Conservation (phyloP, 495 filamentous ascomycete genomes). For the Podospora appendiculata region DNA sequence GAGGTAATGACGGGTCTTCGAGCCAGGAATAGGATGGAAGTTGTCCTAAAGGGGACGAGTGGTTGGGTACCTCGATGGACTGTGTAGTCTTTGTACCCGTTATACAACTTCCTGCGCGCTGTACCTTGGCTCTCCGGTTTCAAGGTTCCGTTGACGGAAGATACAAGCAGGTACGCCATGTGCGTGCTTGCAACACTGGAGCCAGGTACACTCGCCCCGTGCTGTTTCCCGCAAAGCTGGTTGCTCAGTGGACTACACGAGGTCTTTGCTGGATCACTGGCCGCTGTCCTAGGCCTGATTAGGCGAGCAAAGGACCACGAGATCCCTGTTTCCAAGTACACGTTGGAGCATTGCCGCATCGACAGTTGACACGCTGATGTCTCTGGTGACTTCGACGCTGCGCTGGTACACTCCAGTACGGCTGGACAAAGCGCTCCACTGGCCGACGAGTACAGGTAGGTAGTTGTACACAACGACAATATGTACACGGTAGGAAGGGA, state of each 20-base stretch:
- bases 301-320: conserved; percentile 5
- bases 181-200: not conserved
- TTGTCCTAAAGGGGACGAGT: not conserved
- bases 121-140: not conserved
- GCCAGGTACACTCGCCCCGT: not conserved
- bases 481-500: too few species aligned
- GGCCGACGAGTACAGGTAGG: not conserved
- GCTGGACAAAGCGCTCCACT: not conserved
- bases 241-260: too few species aligned
- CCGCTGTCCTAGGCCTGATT: conserved; percentile 7
- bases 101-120: not conserved
- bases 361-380: not conserved
- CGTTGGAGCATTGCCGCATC: not conserved
- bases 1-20: not conserved
- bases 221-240: not conserved
- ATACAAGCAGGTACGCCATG: not conserved
- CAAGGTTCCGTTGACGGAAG: not conserved
- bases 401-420: not conserved
- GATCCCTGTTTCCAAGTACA: conserved; percentile 4
- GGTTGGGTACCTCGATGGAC: not conserved
- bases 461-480: too few species aligned
- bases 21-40: not conserved
- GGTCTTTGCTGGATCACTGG: conserved; percentile 10
- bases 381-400: not conserved
- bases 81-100: not conserved